A percentile compares a stretch with the other conserved stretches of the same genome.
Conservation (phyloP, 164 flowering plant species). For the Liquidambar formosana region DNA sequence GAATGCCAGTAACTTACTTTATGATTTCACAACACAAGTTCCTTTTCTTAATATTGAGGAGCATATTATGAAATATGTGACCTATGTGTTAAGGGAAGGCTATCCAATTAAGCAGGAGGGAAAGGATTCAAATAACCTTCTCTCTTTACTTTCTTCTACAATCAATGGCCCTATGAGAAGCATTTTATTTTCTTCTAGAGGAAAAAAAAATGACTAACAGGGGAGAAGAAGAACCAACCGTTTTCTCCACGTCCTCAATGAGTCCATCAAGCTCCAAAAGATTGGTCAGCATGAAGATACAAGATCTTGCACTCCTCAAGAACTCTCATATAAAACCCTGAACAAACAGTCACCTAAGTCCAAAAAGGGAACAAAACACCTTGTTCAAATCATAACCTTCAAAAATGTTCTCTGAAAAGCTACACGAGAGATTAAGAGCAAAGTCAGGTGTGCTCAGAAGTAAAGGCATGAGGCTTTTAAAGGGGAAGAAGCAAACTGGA, state of each 20-base stretch:
- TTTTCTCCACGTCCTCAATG: conserved; percentile 13
- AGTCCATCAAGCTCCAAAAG: conserved; percentile 2
- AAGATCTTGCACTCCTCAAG: conserved; percentile 15
- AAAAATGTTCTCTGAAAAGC: background rate
- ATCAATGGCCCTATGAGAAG: background rate
- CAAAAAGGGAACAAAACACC: conserved; percentile 18
- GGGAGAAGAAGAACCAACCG: conserved; percentile 17
- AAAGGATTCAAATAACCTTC: conserved; percentile 1
- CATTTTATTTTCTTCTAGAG: background rate
- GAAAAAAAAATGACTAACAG: background rate
- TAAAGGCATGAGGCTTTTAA: background rate
- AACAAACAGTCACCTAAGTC: conserved; percentile 19
- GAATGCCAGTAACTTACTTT: background rate
- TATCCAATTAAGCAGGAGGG: background rate
- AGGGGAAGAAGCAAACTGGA: background rate
- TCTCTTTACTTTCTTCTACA: background rate
- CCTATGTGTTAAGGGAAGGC: conserved; percentile 1
- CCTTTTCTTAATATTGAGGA: background rate
- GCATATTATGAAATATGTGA: background rate
- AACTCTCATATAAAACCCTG: conserved; percentile 14
- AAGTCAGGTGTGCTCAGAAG: conserved; percentile 1
- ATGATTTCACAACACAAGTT: conserved; percentile 3
- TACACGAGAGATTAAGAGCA: conserved; percentile 1
- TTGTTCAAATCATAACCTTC: conserved; percentile 7
- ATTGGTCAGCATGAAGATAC: conserved; percentile 11